phyloP scores from a whole-genome alignment of 371 early-diverging fungal genomes.

The Conidiobolus incongruus region DNA sequence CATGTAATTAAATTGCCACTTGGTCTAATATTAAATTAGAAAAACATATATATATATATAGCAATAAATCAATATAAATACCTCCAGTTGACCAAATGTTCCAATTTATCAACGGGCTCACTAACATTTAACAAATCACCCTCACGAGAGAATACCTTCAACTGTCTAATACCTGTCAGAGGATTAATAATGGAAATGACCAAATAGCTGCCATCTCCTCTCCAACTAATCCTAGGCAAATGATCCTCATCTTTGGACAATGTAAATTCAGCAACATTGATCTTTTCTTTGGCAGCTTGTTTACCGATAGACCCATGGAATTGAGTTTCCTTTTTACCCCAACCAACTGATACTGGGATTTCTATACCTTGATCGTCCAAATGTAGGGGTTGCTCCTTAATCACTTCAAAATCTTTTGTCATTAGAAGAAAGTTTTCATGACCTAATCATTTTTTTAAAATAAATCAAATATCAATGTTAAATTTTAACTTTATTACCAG shows the following conservation, averaged over 20 bases:
- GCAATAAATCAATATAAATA: conserved; percentile 4
- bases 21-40: too few species aligned
- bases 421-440: conserved; percentile 58
- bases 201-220: conserved; percentile 76
- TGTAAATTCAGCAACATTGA: conserved; percentile 21
- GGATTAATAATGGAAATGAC: conserved; percentile 39
- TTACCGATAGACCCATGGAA: conserved; percentile 89
- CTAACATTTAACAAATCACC: conserved; percentile 54
- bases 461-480: neutral
- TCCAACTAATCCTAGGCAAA: conserved; percentile 61
- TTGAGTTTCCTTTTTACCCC: conserved; percentile 94
- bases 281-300: conserved; percentile 33
- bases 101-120: conserved; percentile 60
- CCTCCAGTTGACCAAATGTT: conserved; percentile 66
- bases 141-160: conserved; percentile 72
- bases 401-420: conserved; percentile 81
- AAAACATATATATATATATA: neutral
- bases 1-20: conserved; percentile 74
- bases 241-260: conserved; percentile 53
- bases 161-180: conserved; percentile 28
- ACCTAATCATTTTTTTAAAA: conserved; percentile 12
- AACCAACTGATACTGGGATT: conserved; percentile 59
- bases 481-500: conserved; percentile 27
- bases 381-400: conserved; percentile 49
- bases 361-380: conserved; percentile 45